These are phyloP conservation scores for Aspergillus quadrilineatus DNA, from an alignment of 2,329 filamentous ascomycete genomes.

Conservation along the genomic window DNA sequence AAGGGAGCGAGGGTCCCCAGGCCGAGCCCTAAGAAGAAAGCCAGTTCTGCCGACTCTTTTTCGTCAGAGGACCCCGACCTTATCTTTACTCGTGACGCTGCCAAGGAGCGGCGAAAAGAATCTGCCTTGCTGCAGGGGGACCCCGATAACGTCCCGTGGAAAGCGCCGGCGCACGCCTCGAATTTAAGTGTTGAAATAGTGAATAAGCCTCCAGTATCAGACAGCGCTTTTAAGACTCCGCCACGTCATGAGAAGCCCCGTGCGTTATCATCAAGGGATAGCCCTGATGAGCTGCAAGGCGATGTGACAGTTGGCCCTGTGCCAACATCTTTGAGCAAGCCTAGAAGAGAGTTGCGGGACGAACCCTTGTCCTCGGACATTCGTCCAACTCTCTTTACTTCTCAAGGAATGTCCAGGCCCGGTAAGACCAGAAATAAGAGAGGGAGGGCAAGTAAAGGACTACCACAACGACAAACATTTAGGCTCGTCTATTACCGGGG, in stretches of 20 bases:
- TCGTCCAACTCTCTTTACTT: constrained; percentile 28
- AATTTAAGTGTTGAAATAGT: constrained; percentile 22
- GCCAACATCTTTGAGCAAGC: constrained; percentile 14
- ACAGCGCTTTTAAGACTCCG: not conserved
- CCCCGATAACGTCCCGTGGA: not conserved
- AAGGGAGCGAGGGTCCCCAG: constrained; percentile 13
- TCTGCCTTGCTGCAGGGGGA: constrained; percentile 1
- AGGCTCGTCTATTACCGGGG: constrained; percentile 24
- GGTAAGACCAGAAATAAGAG: constrained; percentile 12
- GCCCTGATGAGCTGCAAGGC: constrained; percentile 43
- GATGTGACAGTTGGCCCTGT: constrained; percentile 30
- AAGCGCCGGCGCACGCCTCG: constrained; percentile 5
- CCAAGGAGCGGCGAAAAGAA: constrained; percentile 23
- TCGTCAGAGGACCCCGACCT: constrained; percentile 19
- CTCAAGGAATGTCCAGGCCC: constrained; percentile 12
- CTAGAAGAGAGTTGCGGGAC: constrained; percentile 8
- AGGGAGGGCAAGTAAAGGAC: not conserved
- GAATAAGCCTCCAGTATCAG: not conserved
- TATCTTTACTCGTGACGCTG: constrained; percentile 26
- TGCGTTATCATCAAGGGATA: constrained; percentile 29
- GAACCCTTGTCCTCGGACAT: constrained; percentile 36
- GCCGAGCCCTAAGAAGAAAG: constrained; percentile 5
- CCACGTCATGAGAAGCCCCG: constrained; percentile 6
- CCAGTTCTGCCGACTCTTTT: constrained; percentile 2
- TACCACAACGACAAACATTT: constrained; percentile 14